Evolutionary conservation across 306 rosid genomes (phyloP).

Genomic region (Medicago lupulina): DNA sequence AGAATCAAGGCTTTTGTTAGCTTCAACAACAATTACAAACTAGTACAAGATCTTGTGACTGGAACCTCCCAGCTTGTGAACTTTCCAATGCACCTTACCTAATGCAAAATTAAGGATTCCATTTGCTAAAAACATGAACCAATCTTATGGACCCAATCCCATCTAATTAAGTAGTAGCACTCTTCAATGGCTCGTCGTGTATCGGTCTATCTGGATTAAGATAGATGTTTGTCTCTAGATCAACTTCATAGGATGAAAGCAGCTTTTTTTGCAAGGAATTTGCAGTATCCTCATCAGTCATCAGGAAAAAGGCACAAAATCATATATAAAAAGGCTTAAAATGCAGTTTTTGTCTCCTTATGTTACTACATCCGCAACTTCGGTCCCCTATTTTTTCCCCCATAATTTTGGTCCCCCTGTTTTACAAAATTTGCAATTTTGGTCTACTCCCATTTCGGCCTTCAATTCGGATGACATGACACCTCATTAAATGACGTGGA

Average conservation of each 20-base stretch:
- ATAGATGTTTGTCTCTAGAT: conserved; percentile 43
- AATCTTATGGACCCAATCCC: conserved; percentile 3
- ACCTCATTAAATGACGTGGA: too few species aligned
- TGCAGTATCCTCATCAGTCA: neutral
- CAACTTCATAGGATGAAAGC: conserved; percentile 72
- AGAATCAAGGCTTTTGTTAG: conserved; percentile 26
- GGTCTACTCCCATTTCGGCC: too few species aligned
- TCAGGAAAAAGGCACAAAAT: neutral
- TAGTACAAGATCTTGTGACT: conserved; percentile 9
- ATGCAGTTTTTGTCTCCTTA: too few species aligned
- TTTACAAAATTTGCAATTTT: too few species aligned
- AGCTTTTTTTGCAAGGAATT: conserved; percentile 65
- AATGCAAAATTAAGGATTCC: conserved; percentile 25
- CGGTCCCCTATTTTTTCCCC: too few species aligned
- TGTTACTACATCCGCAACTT: too few species aligned
- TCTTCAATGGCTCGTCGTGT: conserved; percentile 44
- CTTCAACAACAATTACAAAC: conserved; percentile 25
- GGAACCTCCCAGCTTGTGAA: conserved; percentile 35
- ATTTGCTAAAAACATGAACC: conserved; percentile 18
- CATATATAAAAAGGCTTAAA: too few species aligned
- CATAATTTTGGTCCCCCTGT: too few species aligned
- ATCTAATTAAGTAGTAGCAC: conserved; percentile 43
- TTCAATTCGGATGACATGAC: too few species aligned
- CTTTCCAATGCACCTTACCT: conserved; percentile 26
- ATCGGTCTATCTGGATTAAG: conserved; percentile 38